phyloP scores from a whole-genome alignment of 208 protist genomes.

The Kentomonas sorsogonicus region DNA sequence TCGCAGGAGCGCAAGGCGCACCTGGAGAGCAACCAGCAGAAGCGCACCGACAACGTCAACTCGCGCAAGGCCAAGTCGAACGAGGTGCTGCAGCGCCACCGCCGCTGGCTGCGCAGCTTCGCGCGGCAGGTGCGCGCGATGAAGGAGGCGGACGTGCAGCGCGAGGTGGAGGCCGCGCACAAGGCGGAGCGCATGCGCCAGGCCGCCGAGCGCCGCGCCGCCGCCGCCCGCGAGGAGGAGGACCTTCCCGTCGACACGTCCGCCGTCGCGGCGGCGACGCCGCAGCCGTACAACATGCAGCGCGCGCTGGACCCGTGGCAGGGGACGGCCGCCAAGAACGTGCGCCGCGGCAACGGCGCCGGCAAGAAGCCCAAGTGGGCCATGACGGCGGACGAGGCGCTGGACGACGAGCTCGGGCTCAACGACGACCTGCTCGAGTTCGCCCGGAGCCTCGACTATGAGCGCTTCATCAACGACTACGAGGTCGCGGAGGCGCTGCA shows the following conservation, averaged over 20 bases:
- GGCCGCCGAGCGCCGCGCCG: conserved; percentile 19
- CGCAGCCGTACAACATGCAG: conserved; percentile 35
- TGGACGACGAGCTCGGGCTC: conserved; percentile 71
- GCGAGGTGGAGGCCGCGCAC: conserved; percentile 57
- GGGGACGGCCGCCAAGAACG: conserved; percentile 21
- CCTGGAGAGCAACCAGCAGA: conserved; percentile 35
- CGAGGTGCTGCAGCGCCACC: conserved; percentile 62
- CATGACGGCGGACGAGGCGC: conserved; percentile 87
- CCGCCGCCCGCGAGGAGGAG: neutral
- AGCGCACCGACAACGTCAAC: conserved; percentile 49
- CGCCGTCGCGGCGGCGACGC: conserved; percentile 3
- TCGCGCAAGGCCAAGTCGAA: conserved; percentile 34
- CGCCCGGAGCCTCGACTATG: conserved; percentile 83
- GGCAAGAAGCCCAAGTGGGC: conserved; percentile 87
- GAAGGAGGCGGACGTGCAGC: conserved; percentile 63
- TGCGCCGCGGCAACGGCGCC: conserved; percentile 17
- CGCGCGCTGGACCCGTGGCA: conserved; percentile 18
- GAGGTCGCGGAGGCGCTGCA: conserved; percentile 82
- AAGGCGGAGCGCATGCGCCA: conserved; percentile 38
- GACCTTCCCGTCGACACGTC: neutral
- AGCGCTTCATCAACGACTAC: conserved; percentile 87
- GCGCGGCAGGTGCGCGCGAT: conserved; percentile 74
- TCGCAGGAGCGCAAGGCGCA: conserved; percentile 45
- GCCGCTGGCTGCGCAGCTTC: conserved; percentile 82
- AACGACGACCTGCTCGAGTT: conserved; percentile 80